Evolutionary conservation across 2,329 filamentous ascomycete species (phyloP).

Genomic region (Beauveria caledonica): DNA sequence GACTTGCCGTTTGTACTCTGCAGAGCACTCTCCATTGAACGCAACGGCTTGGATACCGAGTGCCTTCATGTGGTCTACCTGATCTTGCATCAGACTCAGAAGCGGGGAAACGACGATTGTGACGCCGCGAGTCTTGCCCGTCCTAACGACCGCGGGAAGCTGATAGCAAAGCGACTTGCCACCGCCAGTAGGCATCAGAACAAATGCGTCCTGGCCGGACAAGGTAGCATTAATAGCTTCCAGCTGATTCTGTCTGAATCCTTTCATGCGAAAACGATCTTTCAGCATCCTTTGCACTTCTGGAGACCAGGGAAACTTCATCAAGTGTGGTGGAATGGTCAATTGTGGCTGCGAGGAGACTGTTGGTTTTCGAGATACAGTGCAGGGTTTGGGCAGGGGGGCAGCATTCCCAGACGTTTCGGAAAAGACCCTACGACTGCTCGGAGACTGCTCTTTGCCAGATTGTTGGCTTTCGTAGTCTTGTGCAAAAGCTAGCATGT

Average conservation of each 20-base stretch:
- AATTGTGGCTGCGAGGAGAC: slow-evolving; percentile 17
- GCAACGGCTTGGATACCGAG: slow-evolving; percentile 71
- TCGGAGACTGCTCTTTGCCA: slow-evolving; percentile 16
- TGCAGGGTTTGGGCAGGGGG: slow-evolving; percentile 24
- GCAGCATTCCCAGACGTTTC: slow-evolving; percentile 42
- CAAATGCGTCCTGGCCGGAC: slow-evolving; percentile 79
- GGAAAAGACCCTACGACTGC: slow-evolving; percentile 31
- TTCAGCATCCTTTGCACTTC: slow-evolving; percentile 77
- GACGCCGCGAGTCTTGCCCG: slow-evolving; percentile 74
- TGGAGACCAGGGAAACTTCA: slow-evolving; percentile 71
- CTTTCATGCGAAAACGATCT: slow-evolving; percentile 73
- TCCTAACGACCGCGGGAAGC: slow-evolving; percentile 74
- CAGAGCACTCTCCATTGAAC: slow-evolving; percentile 68
- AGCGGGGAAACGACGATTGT: slow-evolving; percentile 93
- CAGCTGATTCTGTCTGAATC: slow-evolving; percentile 85
- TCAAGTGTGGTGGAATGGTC: slow-evolving; percentile 43
- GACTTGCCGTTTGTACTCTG: slow-evolving; percentile 56
- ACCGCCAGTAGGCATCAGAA: slow-evolving; percentile 95
- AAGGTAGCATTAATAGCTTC: slow-evolving; percentile 95
- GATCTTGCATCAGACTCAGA: slow-evolving; percentile 94
- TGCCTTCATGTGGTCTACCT: slow-evolving; percentile 72
- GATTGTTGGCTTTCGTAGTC: slow-evolving; percentile 38
- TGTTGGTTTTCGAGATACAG: slow-evolving; percentile 22
- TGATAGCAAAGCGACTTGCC: slow-evolving; percentile 98
- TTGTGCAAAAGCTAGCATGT: slow-evolving; percentile 44